A percentile compares a stretch with the other conserved stretches of the same genome.
phyloP scores from a whole-genome alignment of 106 monocot species.

The Dendrobium catenatum region DNA sequence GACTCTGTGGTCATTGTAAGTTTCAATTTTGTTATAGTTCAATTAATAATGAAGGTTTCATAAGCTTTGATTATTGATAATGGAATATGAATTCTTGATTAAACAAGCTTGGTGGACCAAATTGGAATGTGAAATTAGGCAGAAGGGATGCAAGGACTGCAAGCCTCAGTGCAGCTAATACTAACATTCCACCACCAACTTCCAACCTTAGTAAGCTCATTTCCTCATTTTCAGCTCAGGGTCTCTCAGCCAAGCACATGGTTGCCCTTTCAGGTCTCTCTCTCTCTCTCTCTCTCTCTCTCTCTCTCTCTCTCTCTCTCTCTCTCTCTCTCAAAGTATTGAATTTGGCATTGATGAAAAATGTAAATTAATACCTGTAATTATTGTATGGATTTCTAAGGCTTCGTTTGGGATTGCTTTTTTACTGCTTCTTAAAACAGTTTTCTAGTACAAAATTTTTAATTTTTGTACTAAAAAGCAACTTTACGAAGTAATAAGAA shows the following conservation, averaged over 20 bases:
- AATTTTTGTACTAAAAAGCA: no score
- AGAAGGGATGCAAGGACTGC: constrained; percentile 66
- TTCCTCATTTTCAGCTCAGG: constrained; percentile 32
- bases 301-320: background rate
- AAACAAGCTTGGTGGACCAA: constrained; percentile 53
- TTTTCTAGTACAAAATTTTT: no score
- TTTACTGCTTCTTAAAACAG: no score
- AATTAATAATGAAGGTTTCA: background rate
- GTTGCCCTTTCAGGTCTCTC: constrained; percentile 44
- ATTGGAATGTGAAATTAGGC: constrained; percentile 59
- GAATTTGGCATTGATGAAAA: no score
- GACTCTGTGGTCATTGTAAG: constrained; percentile 50
- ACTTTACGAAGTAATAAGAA: no score
- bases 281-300: constrained; percentile 3
- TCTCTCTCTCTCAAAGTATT: background rate
- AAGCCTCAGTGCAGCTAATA: constrained; percentile 36
- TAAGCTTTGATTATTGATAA: background rate
- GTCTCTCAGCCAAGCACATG: constrained; percentile 51
- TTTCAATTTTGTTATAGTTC: background rate
- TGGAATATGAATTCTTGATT: background rate
- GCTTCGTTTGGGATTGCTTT: no score
- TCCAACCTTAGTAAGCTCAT: constrained; percentile 35
- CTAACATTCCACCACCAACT: constrained; percentile 40
- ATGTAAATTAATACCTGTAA: no score
- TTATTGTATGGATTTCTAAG: no score